Conservation (phyloP, 768 basidiomycete genomes). For the Sarcodon sp. region DNA sequence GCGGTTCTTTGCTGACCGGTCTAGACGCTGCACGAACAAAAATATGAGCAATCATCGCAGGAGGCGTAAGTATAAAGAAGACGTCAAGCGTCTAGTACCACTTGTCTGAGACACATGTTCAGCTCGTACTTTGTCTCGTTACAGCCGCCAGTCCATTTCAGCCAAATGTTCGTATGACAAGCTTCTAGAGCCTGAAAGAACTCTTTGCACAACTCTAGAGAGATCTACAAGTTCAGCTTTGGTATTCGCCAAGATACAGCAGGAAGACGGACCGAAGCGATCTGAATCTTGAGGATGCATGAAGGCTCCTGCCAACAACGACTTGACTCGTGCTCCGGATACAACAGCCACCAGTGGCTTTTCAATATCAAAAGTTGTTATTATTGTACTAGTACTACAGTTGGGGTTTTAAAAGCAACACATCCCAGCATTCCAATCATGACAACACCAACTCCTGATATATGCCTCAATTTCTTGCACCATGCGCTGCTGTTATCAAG, state of each 20-base stretch:
- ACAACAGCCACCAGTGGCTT: too few species aligned
- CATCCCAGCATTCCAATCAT: too few species aligned
- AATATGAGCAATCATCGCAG: background rate
- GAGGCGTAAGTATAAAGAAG: slow-evolving; percentile 1
- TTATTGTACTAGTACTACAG: too few species aligned
- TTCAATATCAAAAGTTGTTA: too few species aligned
- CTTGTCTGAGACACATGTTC: slow-evolving; percentile 57
- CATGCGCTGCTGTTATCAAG: too few species aligned
- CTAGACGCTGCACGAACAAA: slow-evolving; percentile 30
- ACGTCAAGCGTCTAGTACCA: slow-evolving; percentile 30
- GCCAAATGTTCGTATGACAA: slow-evolving; percentile 55
- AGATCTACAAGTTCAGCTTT: background rate
- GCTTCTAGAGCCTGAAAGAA: slow-evolving; percentile 66
- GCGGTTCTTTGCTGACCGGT: slow-evolving; percentile 47
- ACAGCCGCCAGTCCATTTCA: slow-evolving; percentile 55
- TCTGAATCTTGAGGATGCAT: slow-evolving; percentile 71
- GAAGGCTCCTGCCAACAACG: background rate
- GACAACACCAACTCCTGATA: too few species aligned
- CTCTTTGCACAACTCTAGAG: slow-evolving; percentile 49
- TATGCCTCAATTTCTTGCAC: too few species aligned
- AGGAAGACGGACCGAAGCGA: slow-evolving; percentile 24
- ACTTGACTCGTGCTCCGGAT: too few species aligned
- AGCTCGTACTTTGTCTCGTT: slow-evolving; percentile 56
- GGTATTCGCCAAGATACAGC: background rate
- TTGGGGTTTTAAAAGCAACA: too few species aligned